Evolutionary conservation across 2,329 filamentous ascomycete genomes (phyloP).

Genomic region (Penicillium sp.): DNA sequence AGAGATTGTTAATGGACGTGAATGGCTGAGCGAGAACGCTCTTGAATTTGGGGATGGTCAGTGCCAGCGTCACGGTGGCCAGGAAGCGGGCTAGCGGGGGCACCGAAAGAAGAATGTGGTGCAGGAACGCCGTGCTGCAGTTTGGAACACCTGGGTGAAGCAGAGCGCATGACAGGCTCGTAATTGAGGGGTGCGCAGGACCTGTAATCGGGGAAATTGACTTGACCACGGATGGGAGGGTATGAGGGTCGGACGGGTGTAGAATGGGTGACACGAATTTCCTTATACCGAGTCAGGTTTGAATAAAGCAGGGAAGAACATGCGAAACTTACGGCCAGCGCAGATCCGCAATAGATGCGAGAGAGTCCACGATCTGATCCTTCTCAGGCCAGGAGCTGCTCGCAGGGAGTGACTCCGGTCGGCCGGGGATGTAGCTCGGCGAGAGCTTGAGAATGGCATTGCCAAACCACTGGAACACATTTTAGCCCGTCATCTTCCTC

Average conservation of each 20-base stretch:
- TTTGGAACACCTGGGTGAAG: conserved; percentile 86
- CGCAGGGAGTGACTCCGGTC: conserved; percentile 66
- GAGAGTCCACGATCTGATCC: conserved; percentile 73
- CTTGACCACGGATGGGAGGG: conserved; percentile 61
- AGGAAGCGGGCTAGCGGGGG: conserved; percentile 70
- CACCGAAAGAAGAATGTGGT: conserved; percentile 82
- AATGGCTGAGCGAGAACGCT: conserved; percentile 68
- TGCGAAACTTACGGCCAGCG: conserved; percentile 70
- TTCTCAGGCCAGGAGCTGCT: conserved; percentile 70
- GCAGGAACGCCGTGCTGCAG: conserved; percentile 80
- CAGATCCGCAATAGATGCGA: conserved; percentile 76
- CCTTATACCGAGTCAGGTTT: conserved; percentile 40
- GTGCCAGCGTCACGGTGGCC: conserved; percentile 63
- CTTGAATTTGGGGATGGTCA: conserved; percentile 68
- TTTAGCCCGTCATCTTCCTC: background rate
- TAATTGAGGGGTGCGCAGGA: conserved; percentile 82
- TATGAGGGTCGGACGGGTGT: conserved; percentile 66
- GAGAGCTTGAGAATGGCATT: conserved; percentile 69
- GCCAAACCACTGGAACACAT: conserved; percentile 51
- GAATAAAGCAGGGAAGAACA: background rate
- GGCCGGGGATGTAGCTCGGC: conserved; percentile 71
- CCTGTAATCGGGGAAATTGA: conserved; percentile 74
- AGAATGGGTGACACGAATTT: conserved; percentile 81
- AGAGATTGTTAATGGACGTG: conserved; percentile 62
- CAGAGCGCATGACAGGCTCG: conserved; percentile 80